A percentile compares a stretch with the other conserved stretches of the same genome.
phyloP scores from a whole-genome alignment of 1,284 basidiomycete species.

The Taiwanofungus camphoratus region DNA sequence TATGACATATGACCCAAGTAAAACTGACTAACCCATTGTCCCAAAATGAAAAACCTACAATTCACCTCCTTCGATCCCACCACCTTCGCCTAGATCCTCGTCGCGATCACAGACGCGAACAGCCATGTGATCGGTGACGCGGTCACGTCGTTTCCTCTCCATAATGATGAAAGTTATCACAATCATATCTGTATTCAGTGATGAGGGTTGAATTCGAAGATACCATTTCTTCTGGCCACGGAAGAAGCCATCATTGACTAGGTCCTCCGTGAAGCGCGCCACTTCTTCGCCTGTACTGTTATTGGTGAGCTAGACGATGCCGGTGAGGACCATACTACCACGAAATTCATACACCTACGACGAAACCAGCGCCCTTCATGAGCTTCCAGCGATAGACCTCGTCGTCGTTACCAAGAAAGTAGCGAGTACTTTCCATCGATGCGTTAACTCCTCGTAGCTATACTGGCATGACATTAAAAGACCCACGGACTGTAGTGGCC shows the following conservation, averaged over 20 bases:
- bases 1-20: not conserved
- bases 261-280: constrained; percentile 32
- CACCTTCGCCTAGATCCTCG: constrained; percentile 35
- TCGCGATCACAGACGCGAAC: constrained; percentile 26
- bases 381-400: constrained; percentile 47
- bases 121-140: constrained; percentile 28
- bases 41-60: not conserved
- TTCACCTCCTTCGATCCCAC: constrained; percentile 14
- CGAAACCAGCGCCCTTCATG: constrained; percentile 33
- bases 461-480: not conserved
- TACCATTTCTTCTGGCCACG: constrained; percentile 40
- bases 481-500: constrained; percentile 42
- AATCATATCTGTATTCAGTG: constrained; percentile 43
- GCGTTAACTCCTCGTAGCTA: not conserved
- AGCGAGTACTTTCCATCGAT: constrained; percentile 33
- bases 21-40: too few species aligned
- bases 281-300: constrained; percentile 34
- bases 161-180: constrained; percentile 47
- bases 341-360: constrained; percentile 27
- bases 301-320: constrained; percentile 30
- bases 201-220: constrained; percentile 37
- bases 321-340: not conserved
- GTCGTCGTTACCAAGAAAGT: constrained; percentile 45
- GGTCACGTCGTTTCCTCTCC: constrained; percentile 44
- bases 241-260: constrained; percentile 37